Evolutionary conservation across 352 stramenopile genomes (phyloP).

Genomic region (Phytophthora quininea): DNA sequence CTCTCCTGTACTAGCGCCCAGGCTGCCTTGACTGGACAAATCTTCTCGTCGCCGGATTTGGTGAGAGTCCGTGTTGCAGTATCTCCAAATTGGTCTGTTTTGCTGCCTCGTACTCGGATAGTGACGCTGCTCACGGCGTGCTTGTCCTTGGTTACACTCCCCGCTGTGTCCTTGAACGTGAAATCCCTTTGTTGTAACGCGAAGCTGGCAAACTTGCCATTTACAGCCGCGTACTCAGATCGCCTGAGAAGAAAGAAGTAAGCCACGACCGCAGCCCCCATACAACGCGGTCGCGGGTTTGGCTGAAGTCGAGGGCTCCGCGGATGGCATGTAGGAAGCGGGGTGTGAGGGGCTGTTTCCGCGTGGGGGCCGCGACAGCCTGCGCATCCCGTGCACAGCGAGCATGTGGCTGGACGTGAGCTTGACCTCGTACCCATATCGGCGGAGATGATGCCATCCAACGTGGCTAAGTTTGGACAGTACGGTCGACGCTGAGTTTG

Average conservation of each 20-base stretch:
- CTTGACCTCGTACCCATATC: background rate
- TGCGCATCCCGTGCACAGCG: background rate
- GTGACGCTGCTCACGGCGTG: background rate
- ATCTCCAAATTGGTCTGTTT: constrained; percentile 4
- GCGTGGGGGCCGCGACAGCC: background rate
- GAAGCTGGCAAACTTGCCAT: background rate
- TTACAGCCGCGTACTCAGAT: constrained; percentile 1
- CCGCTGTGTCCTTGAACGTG: background rate
- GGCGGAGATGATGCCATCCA: background rate
- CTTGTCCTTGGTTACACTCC: background rate
- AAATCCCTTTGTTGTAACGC: background rate
- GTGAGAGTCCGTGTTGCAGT: background rate
- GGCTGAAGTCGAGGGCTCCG: background rate
- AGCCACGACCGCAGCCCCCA: constrained; percentile 13
- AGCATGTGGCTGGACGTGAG: background rate
- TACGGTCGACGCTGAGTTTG: background rate
- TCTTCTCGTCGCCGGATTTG: background rate
- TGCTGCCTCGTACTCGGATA: background rate
- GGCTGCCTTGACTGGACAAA: background rate
- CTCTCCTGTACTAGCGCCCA: constrained; percentile 9
- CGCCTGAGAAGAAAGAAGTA: constrained; percentile 12
- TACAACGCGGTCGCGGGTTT: background rate
- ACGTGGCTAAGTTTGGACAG: background rate
- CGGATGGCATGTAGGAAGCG: background rate
- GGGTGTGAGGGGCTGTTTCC: background rate